phyloP scores from a whole-genome alignment of 1,284 basidiomycete species.

The Sphaerobolus stellatus region DNA sequence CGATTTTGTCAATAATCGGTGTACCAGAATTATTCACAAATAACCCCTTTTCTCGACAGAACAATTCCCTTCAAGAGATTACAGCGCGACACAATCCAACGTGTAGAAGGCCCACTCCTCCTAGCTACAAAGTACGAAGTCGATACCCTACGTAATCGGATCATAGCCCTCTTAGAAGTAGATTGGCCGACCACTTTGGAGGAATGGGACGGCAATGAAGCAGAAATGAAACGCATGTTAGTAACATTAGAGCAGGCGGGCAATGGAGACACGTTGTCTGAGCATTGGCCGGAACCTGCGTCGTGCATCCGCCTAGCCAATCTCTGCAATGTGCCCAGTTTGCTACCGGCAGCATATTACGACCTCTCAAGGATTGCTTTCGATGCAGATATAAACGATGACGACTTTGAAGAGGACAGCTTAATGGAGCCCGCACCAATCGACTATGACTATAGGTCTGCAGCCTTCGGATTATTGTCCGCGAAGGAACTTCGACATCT shows the following conservation, averaged over 20 bases:
- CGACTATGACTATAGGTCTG: too few relatives aligned
- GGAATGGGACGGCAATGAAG: conserved; percentile 25
- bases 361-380: conserved; percentile 19
- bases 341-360: conserved; percentile 41
- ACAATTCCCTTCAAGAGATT: conserved; percentile 13
- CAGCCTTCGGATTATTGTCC: too few relatives aligned
- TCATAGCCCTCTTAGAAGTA: conserved; percentile 13
- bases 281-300: conserved; percentile 36
- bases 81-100: conserved; percentile 33
- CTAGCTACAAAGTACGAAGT: conserved; percentile 17
- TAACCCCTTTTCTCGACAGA: background rate
- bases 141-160: conserved; percentile 7
- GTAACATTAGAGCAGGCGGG: too few relatives aligned
- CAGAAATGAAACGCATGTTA: conserved; percentile 20
- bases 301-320: conserved; percentile 15
- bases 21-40: background rate
- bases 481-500: too few relatives aligned
- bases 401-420: too few relatives aligned
- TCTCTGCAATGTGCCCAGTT: conserved; percentile 13
- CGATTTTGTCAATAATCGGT: background rate
- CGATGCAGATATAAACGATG: background rate
- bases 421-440: too few relatives aligned
- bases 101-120: conserved; percentile 8
- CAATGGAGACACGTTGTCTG: too few relatives aligned
- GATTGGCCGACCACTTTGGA: conserved; percentile 17